Conservation (phyloP, 208 protist genomes). For the Leishmania arabica region DNA sequence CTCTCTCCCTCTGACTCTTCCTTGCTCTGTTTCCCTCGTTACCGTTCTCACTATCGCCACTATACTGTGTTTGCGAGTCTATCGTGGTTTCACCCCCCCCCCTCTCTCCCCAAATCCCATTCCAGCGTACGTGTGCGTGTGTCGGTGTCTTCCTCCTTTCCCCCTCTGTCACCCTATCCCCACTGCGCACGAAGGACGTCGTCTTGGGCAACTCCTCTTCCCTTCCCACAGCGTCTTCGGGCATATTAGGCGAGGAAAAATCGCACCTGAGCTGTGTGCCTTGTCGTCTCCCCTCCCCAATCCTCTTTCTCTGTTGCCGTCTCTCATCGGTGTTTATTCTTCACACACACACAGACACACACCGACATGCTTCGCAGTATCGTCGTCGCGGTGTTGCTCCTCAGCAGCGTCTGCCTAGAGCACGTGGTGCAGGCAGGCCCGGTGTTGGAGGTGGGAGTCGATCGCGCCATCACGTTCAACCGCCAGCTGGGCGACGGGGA, state of each 20-base stretch:
- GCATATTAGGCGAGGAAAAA: not conserved
- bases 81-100: not conserved
- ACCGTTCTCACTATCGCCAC: not conserved
- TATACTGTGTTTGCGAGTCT: not conserved
- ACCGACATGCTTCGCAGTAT: not conserved
- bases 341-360: not conserved
- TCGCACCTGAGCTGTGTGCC: not conserved
- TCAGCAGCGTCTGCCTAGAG: conserved; percentile 12
- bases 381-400: conserved; percentile 16
- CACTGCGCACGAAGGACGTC: not conserved
- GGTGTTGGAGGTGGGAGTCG: conserved; percentile 34
- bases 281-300: not conserved
- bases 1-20: not conserved
- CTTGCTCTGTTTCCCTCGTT: not conserved
- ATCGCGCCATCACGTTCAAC: conserved; percentile 62
- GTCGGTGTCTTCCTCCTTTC: not conserved
- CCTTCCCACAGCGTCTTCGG: not conserved
- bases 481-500: conserved; percentile 29
- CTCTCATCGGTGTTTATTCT: not conserved
- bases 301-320: not conserved
- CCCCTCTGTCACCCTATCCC: not conserved
- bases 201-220: not conserved
- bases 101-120: not conserved
- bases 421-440: conserved; percentile 24
- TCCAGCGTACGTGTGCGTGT: not conserved